Evolutionary conservation across 148 eudicot species (phyloP), one percentile per base, ranked within the genome.

Genomic region (Drosera capensis): DNA sequence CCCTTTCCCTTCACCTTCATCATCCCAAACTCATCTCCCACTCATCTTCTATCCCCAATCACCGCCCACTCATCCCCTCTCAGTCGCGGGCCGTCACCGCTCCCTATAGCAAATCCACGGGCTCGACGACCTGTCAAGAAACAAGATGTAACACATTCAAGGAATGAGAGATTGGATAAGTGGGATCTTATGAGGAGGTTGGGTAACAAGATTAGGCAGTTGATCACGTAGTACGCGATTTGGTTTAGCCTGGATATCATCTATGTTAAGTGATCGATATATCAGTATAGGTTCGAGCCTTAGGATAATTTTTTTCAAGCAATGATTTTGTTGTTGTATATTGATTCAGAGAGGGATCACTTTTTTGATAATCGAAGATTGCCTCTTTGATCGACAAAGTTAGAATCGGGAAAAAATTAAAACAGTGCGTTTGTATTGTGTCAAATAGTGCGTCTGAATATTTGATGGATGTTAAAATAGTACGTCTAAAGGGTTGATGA

Each of bases 161-260:
- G 83, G 2, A 57, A 74, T 21, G 72, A 88, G 55, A 70, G 96
- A 68, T 68, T 88, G 56, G 96, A 88, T 60, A 83, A 88, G 70
- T 88, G 96, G 96, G 83, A 54, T 60, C 68, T 88, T 71, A 88
- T 88, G 96, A 94, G 79, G 46, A 77, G 96, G 67, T 72, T 88
- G 21, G 96, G 96, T 59, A 80, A 80, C 43, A 62, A 56, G 22
- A 55, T 94, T 0, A 63, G 96, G 68, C 49, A 65, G 4, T 26
- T 72, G 77, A 77, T 88, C 17, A 83, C 96, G 0, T 57, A 77
- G 26, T 88, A 94, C 47, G 96, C 96, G n/a, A 94, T 94, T 14
- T 88, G 94, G 96, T 72, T 80, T 86, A 77, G 96, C 40, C 96
- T 94, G 0, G 96, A 88, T 69, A 72, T 83, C 16, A 62, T 88